phyloP scores from a whole-genome alignment of 306 rosid species.

The Biancaea sappan region DNA sequence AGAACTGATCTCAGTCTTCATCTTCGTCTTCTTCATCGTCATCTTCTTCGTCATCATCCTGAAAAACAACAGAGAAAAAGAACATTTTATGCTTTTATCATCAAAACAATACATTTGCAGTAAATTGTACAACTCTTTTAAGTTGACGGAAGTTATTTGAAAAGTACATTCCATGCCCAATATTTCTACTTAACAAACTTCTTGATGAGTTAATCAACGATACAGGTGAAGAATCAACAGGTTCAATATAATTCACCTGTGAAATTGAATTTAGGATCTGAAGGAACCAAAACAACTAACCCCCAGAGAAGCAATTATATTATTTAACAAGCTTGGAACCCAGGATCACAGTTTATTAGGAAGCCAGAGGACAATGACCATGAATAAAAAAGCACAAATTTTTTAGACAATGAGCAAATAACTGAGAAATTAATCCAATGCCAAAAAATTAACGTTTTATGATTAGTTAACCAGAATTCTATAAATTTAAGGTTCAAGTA shows the following conservation, averaged over 20 bases:
- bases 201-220: too few species aligned
- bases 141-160: background rate
- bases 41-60: constrained; percentile 46
- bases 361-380: background rate
- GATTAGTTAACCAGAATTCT: constrained; percentile 1
- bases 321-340: too few species aligned
- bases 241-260: background rate
- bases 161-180: too few species aligned
- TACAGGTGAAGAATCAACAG: background rate
- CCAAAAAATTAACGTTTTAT: background rate
- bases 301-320: too few species aligned
- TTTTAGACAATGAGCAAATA: background rate
- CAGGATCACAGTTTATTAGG: background rate
- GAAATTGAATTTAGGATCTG: background rate
- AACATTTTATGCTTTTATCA: background rate
- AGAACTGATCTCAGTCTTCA: constrained; percentile 44
- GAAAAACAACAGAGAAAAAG: background rate
- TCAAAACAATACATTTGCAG: constrained; percentile 2
- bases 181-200: too few species aligned
- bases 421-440: background rate
- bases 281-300: too few species aligned
- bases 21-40: constrained; percentile 55
- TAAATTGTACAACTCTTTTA: background rate
- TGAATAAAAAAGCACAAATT: background rate
- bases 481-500: background rate